Conservation (phyloP, 1,139 yeast genomes). For the Diutina pseudorugosa region DNA sequence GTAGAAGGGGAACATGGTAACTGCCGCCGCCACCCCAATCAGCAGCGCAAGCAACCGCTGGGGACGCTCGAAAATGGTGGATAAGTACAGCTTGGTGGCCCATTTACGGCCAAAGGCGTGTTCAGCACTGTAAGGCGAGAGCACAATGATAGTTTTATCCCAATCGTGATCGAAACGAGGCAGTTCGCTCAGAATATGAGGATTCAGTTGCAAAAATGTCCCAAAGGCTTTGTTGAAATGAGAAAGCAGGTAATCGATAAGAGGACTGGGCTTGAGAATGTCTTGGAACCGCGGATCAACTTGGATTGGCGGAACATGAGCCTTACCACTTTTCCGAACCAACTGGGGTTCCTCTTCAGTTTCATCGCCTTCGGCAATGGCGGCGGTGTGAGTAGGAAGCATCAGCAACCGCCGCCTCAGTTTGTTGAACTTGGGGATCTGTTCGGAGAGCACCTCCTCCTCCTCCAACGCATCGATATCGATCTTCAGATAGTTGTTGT, state of each 20-base stretch:
- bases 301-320: background rate
- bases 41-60: conserved; percentile 68
- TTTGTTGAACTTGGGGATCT: conserved; percentile 22
- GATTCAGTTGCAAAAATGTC: conserved; percentile 39
- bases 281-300: background rate
- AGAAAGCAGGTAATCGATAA: background rate
- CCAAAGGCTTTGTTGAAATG: conserved; percentile 25
- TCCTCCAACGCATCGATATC: conserved; percentile 21
- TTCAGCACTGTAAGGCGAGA: conserved; percentile 49
- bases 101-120: conserved; percentile 69
- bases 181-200: conserved; percentile 41
- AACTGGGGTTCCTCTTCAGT: background rate
- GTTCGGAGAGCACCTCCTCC: conserved; percentile 22
- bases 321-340: too few species aligned
- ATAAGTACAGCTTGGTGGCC: conserved; percentile 57
- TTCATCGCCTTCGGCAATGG: background rate
- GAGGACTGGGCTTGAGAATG: background rate
- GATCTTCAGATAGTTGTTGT: conserved; percentile 17
- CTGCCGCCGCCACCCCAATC: conserved; percentile 68
- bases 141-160: conserved; percentile 39
- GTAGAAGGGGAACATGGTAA: conserved; percentile 55
- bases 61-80: conserved; percentile 76
- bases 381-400: background rate
- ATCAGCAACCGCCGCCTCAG: conserved; percentile 4
- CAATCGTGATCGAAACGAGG: conserved; percentile 31